A percentile compares a stretch with the other conserved stretches of the same genome.
phyloP scores from a whole-genome alignment of 495 filamentous ascomycete species.

The Usnea hakonensis region DNA sequence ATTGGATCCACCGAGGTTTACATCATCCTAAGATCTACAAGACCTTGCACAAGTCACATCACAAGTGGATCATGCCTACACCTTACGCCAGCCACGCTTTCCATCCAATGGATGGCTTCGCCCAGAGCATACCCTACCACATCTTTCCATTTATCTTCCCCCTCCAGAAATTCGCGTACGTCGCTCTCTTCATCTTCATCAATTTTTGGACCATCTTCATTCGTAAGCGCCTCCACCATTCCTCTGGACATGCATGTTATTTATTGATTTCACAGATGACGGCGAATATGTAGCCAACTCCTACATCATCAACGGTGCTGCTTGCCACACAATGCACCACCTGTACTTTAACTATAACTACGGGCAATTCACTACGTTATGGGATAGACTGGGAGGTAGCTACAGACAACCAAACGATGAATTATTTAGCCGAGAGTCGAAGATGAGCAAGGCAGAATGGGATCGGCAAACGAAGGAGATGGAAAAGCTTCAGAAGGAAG shows the following conservation, averaged over 20 bases:
- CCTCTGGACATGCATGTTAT: neutral
- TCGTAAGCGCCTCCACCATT: constrained; percentile 33
- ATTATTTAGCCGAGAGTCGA: constrained; percentile 78
- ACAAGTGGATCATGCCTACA: constrained; percentile 99
- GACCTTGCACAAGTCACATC: constrained; percentile 88
- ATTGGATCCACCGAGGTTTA: constrained; percentile 87
- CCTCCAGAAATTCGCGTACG: constrained; percentile 81
- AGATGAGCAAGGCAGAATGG: constrained; percentile 81
- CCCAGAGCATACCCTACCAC: constrained; percentile 91
- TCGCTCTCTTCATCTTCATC: constrained; percentile 82
- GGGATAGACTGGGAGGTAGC: constrained; percentile 84
- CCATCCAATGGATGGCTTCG: constrained; percentile 88
- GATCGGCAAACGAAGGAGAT: constrained; percentile 73
- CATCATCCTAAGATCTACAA: constrained; percentile 83
- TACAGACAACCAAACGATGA: constrained; percentile 84
- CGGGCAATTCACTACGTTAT: constrained; percentile 91
- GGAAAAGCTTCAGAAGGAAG: constrained; percentile 73
- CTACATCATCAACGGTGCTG: constrained; percentile 85
- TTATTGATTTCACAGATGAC: constrained; percentile 48
- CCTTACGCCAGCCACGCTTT: constrained; percentile 90
- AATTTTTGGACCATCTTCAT: constrained; percentile 98
- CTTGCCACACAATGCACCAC: constrained; percentile 95
- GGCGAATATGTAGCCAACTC: constrained; percentile 90
- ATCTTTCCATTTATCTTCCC: constrained; percentile 90
- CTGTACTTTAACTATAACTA: constrained; percentile 99